Evolutionary conservation across 192 early-diverging fungal genomes (phyloP), one percentile per base, ranked within the genome.

Genomic region (Pilobolus umbonatus): DNA sequence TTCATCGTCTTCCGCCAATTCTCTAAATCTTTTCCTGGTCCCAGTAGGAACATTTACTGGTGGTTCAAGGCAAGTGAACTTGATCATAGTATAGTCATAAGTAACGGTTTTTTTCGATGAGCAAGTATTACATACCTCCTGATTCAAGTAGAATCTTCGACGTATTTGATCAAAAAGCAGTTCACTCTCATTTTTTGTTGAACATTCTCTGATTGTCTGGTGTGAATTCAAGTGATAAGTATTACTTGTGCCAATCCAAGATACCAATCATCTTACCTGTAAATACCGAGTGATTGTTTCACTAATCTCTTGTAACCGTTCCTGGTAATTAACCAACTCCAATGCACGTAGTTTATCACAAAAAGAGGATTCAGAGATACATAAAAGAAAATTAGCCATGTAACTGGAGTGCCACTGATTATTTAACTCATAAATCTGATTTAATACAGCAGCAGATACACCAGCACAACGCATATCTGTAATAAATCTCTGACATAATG

Each of bases 131-230:
- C 39, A 59, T 61, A 85, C 82, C 71, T 92, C 88, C 56, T 93
- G 80, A 9, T 86, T 71, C 35, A 93, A 68, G 54, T 89, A 81
- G 50, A 83, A 87, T 60, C 89, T 87, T 31, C 85, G 73, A 47
- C 89, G 90, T 61, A 89, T 89, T 58, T 87, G 82, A 51, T 79
- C 84, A 9, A 89, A 68, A 62, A 42, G 12, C 39, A 42, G 87
- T 86, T 38, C 78, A 81, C 60, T 88, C 86, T 24, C 88, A 79
- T 8, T 72, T 83, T 6, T 80, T 72, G 51, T 85, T 83, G 24
- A 90, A 74, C 70, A 89, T 78, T 67, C 85, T 81, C 17, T 81
- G 80, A 17, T 90, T 88, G 54, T 85, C 85, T 11, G 89, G 64
- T 1, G 86, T 80, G 69, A 88, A 76, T 25, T 32, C n/a, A n/a